Conservation (phyloP, 768 basidiomycete species). For the Hortiboletus campestris region DNA sequence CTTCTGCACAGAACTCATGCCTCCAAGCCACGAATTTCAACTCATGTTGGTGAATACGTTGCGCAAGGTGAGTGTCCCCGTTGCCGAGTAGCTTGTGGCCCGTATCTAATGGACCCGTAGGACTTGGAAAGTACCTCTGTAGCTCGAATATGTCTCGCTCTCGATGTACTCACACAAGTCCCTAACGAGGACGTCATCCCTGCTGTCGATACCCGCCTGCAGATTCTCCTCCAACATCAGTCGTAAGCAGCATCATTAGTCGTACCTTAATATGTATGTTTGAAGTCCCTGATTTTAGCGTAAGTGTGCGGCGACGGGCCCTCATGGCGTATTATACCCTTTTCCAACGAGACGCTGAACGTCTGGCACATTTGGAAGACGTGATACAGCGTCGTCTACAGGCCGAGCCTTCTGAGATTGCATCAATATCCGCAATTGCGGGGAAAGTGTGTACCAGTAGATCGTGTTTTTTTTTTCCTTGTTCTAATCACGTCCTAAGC, state of each 20-base stretch:
- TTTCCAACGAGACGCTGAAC: slow-evolving; percentile 42
- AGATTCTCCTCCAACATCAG: slow-evolving; percentile 65
- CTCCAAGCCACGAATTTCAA: slow-evolving; percentile 61
- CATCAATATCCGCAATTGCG: slow-evolving; percentile 8
- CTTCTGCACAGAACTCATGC: slow-evolving; percentile 75
- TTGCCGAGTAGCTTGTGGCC: neutral
- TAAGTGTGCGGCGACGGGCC: slow-evolving; percentile 59
- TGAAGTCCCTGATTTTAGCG: slow-evolving; percentile 36
- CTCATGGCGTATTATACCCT: slow-evolving; percentile 58
- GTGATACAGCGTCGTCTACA: slow-evolving; percentile 13
- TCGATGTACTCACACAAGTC: slow-evolving; percentile 63
- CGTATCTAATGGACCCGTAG: slow-evolving; percentile 36
- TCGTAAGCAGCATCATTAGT: slow-evolving; percentile 61
- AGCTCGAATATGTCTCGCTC: slow-evolving; percentile 64
- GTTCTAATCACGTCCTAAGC: slow-evolving; percentile 14
- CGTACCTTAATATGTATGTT: neutral
- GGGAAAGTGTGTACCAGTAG: slow-evolving; percentile 21
- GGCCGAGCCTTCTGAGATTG: slow-evolving; percentile 8
- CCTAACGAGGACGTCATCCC: slow-evolving; percentile 71
- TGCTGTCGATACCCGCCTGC: slow-evolving; percentile 65
- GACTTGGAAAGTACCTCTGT: slow-evolving; percentile 64
- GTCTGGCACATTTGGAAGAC: slow-evolving; percentile 43
- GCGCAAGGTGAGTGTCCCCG: slow-evolving; percentile 55
- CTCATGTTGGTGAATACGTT: slow-evolving; percentile 86
- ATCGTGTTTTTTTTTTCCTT: neutral